Conservation (phyloP, 2,329 filamentous ascomycete species). For the Ceratocystis smalleyi region DNA sequence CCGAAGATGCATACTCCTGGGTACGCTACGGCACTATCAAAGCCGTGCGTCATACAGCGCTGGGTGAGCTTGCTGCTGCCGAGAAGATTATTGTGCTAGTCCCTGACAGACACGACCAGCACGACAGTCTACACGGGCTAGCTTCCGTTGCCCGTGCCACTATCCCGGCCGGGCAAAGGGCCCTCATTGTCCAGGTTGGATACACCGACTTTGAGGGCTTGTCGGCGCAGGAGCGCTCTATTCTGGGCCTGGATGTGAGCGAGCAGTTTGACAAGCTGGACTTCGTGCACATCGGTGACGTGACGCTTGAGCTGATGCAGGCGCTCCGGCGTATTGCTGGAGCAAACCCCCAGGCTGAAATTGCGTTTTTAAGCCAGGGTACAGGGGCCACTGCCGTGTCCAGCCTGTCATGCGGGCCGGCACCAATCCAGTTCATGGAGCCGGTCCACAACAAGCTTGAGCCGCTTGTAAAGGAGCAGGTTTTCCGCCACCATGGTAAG, state of each 20-base stretch:
- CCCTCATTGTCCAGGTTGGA: neutral
- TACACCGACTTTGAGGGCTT: neutral
- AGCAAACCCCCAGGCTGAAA: neutral
- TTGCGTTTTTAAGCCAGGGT: slow-evolving; percentile 4
- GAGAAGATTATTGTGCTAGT: neutral
- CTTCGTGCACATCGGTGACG: slow-evolving; percentile 4
- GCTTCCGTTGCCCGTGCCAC: neutral
- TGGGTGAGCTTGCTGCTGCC: neutral
- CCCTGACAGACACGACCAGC: neutral
- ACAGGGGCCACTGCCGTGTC: slow-evolving; percentile 7
- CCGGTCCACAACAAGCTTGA: neutral
- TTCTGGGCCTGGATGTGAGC: neutral
- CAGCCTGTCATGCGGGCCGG: neutral
- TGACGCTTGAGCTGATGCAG: slow-evolving; percentile 4
- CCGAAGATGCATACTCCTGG: neutral
- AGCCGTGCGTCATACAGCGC: neutral
- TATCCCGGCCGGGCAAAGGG: neutral
- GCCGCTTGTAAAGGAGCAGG: neutral
- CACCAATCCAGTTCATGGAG: slow-evolving; percentile 1
- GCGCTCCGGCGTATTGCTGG: neutral
- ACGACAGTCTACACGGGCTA: neutral
- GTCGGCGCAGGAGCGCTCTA: neutral
- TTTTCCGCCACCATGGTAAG: slow-evolving; percentile 1
- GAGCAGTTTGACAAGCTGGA: neutral
- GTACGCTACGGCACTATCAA: neutral